A percentile compares a stretch with the other conserved stretches of the same genome.
phyloP scores from a whole-genome alignment of 495 filamentous ascomycete species.

The Xylaria curta region DNA sequence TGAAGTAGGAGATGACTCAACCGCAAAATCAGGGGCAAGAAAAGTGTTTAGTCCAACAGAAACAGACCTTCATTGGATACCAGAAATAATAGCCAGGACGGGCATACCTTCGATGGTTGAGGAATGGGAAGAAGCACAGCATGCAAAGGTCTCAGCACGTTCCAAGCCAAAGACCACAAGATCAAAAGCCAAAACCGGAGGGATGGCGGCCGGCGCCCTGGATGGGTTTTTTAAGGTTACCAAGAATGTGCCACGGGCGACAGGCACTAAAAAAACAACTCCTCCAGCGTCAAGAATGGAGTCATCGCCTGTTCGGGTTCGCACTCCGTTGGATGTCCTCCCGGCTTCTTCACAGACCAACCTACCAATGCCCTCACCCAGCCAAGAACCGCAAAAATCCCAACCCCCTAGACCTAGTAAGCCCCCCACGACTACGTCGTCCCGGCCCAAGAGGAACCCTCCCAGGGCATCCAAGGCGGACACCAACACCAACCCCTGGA shows the following conservation, averaged over 20 bases:
- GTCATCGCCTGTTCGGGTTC: conserved; percentile 11
- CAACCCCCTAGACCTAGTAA: conserved; percentile 40
- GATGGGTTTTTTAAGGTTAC: conserved; percentile 49
- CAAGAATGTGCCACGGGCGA: conserved; percentile 35
- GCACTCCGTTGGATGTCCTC: conserved; percentile 9
- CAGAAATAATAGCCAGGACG: conserved; percentile 70
- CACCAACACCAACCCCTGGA: conserved; percentile 50
- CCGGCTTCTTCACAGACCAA: conserved; percentile 18
- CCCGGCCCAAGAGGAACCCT: conserved; percentile 25
- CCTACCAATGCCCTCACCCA: conserved; percentile 15
- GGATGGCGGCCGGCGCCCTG: conserved; percentile 38
- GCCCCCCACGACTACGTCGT: conserved; percentile 38
- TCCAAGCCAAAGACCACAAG: conserved; percentile 38
- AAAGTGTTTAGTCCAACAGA: conserved; percentile 73
- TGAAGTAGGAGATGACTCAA: conserved; percentile 40
- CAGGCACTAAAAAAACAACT: conserved; percentile 14
- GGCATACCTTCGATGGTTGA: conserved; percentile 76
- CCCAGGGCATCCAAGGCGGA: conserved; percentile 33
- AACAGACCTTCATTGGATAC: conserved; percentile 74
- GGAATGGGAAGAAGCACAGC: conserved; percentile 72
- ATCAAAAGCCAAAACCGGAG: conserved; percentile 36
- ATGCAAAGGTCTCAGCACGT: conserved; percentile 50
- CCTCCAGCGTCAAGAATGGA: conserved; percentile 2
- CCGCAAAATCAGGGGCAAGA: conserved; percentile 42
- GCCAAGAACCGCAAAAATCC: conserved; percentile 27